These are phyloP conservation scores for Rosa hybrid DNA, from an alignment of 331 rosid species.

Conservation along the genomic window DNA sequence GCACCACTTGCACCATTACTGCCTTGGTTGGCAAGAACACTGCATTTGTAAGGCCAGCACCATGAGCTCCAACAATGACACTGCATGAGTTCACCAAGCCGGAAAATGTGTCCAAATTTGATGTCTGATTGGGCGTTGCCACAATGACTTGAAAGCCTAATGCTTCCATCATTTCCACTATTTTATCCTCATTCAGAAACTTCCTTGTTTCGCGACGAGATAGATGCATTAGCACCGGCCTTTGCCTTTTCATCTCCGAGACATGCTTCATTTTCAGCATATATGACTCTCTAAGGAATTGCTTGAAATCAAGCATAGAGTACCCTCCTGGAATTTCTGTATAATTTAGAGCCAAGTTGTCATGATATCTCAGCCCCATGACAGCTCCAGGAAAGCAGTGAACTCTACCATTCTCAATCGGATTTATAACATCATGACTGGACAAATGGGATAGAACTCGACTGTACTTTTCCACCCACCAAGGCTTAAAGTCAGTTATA, in stretches of 20 bases:
- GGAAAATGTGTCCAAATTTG: slow-evolving; percentile 15
- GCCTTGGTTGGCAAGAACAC: slow-evolving; percentile 33
- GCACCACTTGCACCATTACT: slow-evolving; percentile 37
- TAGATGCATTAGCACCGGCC: slow-evolving; percentile 25
- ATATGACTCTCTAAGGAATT: slow-evolving; percentile 28
- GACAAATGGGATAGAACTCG: slow-evolving; percentile 34
- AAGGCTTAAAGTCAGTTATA: slow-evolving; percentile 27
- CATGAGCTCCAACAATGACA: slow-evolving; percentile 35
- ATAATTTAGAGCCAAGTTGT: slow-evolving; percentile 25
- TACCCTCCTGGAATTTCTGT: slow-evolving; percentile 30
- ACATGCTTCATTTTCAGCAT: slow-evolving; percentile 11
- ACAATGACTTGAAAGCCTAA: slow-evolving; percentile 24
- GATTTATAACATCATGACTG: slow-evolving; percentile 15
- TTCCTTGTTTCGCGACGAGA: slow-evolving; percentile 25
- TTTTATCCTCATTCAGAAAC: slow-evolving; percentile 33
- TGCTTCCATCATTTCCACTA: slow-evolving; percentile 26
- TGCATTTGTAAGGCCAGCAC: slow-evolving; percentile 32
- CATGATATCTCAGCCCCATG: slow-evolving; percentile 31
- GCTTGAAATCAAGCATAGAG: slow-evolving; percentile 29
- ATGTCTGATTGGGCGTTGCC: slow-evolving; percentile 15
- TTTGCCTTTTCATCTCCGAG: not conserved
- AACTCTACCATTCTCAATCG: slow-evolving; percentile 12
- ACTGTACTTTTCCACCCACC: slow-evolving; percentile 37
- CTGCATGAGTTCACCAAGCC: slow-evolving; percentile 23
- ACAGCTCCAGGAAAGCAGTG: slow-evolving; percentile 33